Evolutionary conservation across 148 eudicot species (phyloP).

Genomic region (Cornus florida): DNA sequence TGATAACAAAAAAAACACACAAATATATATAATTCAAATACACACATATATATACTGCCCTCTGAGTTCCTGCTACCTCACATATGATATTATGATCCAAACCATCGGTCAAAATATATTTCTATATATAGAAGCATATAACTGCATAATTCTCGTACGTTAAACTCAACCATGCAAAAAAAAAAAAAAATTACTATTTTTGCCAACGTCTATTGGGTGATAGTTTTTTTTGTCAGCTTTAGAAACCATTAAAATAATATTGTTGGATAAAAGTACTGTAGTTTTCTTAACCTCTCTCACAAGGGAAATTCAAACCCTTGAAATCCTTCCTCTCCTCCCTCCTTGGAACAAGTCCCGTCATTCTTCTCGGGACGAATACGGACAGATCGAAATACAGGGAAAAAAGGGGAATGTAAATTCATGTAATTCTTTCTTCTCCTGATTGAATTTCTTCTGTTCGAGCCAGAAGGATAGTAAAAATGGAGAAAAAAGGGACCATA

Average conservation of each 20-base stretch:
- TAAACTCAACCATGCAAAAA: background rate
- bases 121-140: background rate
- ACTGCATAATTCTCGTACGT: background rate
- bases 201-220: background rate
- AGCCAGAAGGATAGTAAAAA: background rate
- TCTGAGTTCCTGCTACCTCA: too few species aligned
- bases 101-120: too few species aligned
- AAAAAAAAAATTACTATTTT: background rate
- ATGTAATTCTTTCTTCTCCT: background rate
- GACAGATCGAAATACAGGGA: background rate
- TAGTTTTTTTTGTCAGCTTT: background rate
- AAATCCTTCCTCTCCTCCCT: background rate
- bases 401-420: background rate
- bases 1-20: too few species aligned
- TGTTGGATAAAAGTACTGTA: background rate
- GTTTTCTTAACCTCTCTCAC: background rate
- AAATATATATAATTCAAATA: too few species aligned
- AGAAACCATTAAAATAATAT: background rate
- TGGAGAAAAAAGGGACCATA: conserved; percentile 56
- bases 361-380: background rate
- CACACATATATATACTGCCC: too few species aligned
- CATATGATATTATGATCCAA: too few species aligned
- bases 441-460: background rate
- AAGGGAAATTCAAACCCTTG: background rate
- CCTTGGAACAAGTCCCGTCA: background rate